Conservation (phyloP, 1,139 yeast species). For the Hanseniaspora sp. region DNA sequence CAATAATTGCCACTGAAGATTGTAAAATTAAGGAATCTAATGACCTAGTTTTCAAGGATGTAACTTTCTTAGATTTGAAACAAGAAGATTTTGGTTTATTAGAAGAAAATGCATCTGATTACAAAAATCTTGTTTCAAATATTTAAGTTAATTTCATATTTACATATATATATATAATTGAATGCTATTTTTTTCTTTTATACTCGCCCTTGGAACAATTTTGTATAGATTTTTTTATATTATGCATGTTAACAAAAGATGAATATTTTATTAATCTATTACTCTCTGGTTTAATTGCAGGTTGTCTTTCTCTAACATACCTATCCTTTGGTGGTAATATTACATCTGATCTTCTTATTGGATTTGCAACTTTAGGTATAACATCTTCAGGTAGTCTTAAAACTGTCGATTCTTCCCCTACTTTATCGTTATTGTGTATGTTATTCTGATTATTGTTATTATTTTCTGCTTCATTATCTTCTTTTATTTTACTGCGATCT, state of each 20-base stretch:
- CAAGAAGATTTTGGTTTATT: slow-evolving; percentile 49
- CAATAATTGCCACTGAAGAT: slow-evolving; percentile 49
- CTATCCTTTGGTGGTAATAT: slow-evolving; percentile 26
- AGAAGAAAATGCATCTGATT: slow-evolving; percentile 26
- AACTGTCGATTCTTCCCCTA: slow-evolving; percentile 5
- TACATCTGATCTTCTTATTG: slow-evolving; percentile 30
- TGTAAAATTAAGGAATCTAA: slow-evolving; percentile 31
- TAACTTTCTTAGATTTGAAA: slow-evolving; percentile 52
- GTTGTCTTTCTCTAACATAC: slow-evolving; percentile 28
- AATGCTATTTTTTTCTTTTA: neutral
- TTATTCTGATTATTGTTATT: neutral
- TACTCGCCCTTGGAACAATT: slow-evolving; percentile 10
- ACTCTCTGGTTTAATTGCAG: slow-evolving; percentile 25
- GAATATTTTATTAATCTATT: slow-evolving; percentile 14
- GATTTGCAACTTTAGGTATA: slow-evolving; percentile 25
- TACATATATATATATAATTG: neutral
- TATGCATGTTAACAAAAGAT: slow-evolving; percentile 4
- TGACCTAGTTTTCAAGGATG: slow-evolving; percentile 33
- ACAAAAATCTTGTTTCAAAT: slow-evolving; percentile 18
- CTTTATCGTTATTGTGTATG: neutral
- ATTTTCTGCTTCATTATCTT: slow-evolving; percentile 9
- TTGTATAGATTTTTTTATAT: slow-evolving; percentile 1
- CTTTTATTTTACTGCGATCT: slow-evolving; percentile 1
- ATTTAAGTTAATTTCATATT: neutral
- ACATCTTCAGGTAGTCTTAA: slow-evolving; percentile 20